Base-by-base conservation (phyloP, 345 rosid species). In the Draba incana region DNA sequence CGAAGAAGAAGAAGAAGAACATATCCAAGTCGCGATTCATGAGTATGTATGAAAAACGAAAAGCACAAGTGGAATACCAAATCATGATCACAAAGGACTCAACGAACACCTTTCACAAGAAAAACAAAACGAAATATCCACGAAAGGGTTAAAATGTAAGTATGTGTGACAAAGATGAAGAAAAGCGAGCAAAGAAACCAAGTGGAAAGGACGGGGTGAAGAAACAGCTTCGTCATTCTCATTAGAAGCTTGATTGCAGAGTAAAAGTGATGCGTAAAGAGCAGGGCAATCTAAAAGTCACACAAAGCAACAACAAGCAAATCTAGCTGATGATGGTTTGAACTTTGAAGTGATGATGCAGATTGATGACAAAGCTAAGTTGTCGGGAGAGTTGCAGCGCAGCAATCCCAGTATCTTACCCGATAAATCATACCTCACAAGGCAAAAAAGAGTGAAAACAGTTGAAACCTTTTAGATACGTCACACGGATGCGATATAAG, bases 341-440 rank as follows among this genome's bases (percentile, higher is more conserved):
- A n/a, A n/a, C n/a, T n/a, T n/a, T n/a, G 56, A 51, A 41, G 28
- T 58, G 68, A 74, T 28, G 68, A 57, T 59, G 77, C 63, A 66
- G 62, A 65, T 72, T 72, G 54, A 57, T 73, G 71, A 53, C 57
- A 74, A 59, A 53, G 45, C 73, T 52, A 45, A 70, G 81, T 72
- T 72, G 83, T 65, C 72, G 70, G 68, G 69, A 76, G 81, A 80
- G 82, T 82, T 66, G 90, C 84, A 84, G 85, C 80, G 77, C 83
- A 65, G 85, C 68, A 75, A 71, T 66, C 86, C 87, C 69, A 73
- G 69, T 77, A 51, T 70, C 75, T 80, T 75, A 41, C 74, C 83
- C 73, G 59, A 77, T 78, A 70, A 77, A 79, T 78, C 84, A 78
- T 53, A 83, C 92, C 84, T 87, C 92, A 81, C 76, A 84, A 87